phyloP scores from a whole-genome alignment of 441 rosid species.

The Pelargonium citronellum region DNA sequence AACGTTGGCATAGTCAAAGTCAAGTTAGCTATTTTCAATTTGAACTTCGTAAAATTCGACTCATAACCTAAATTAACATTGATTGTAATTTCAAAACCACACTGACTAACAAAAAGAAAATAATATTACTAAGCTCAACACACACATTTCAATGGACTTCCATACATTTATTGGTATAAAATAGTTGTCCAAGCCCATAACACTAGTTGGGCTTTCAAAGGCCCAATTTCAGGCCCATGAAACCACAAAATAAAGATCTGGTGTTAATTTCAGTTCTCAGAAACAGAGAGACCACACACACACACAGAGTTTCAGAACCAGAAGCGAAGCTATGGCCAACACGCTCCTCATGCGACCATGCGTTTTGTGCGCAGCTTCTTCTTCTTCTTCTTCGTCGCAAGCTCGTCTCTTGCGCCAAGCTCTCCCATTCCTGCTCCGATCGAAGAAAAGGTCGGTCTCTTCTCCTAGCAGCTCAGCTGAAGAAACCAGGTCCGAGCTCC shows the following conservation, averaged over 20 bases:
- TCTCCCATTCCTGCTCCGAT: neutral
- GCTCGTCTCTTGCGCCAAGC: neutral
- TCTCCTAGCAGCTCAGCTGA: neutral
- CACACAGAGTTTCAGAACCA: neutral
- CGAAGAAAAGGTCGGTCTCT: neutral
- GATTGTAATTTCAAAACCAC: too few relatives aligned
- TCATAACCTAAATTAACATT: too few relatives aligned
- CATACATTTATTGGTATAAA: too few relatives aligned
- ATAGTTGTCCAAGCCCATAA: too few relatives aligned
- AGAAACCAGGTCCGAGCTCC: neutral
- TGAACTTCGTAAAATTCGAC: too few relatives aligned
- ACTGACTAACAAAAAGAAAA: too few relatives aligned
- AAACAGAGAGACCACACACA: too few relatives aligned
- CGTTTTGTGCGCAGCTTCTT: neutral
- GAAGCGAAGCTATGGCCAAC: slow-evolving; percentile 8
- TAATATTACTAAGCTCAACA: too few relatives aligned
- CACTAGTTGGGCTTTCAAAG: neutral
- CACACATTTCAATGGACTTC: too few relatives aligned
- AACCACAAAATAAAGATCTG: neutral
- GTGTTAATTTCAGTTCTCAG: too few relatives aligned
- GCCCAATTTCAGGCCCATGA: neutral
- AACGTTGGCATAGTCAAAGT: too few relatives aligned
- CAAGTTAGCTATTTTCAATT: too few relatives aligned
- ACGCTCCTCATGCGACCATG: neutral
- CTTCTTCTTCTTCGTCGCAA: neutral